phyloP scores from a whole-genome alignment of 2,329 filamentous ascomycete genomes.

The Talaromyces sp. region DNA sequence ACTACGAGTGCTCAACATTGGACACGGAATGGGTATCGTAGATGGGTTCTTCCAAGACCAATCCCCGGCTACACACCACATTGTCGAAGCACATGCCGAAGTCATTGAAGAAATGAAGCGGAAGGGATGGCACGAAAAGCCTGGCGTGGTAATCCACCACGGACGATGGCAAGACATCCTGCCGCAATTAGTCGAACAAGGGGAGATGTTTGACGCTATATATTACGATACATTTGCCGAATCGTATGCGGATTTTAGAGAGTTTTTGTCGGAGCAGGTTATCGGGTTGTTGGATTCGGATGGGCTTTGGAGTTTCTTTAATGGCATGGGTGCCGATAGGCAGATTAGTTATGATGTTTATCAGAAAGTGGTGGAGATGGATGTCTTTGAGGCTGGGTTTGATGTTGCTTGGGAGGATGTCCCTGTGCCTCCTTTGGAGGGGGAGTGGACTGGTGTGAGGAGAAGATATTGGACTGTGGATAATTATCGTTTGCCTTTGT shows the following conservation, averaged over 20 bases:
- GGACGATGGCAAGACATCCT: conserved; percentile 80
- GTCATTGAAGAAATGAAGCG: conserved; percentile 65
- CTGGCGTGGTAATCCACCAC: conserved; percentile 56
- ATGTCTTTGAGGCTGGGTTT: conserved; percentile 80
- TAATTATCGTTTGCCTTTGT: conserved; percentile 43
- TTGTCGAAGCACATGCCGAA: conserved; percentile 77
- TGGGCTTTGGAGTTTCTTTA: conserved; percentile 59
- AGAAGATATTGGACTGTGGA: conserved; percentile 86
- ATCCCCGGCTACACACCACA: conserved; percentile 67
- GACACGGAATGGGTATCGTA: conserved; percentile 87
- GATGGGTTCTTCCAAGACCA: conserved; percentile 69
- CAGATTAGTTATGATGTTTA: conserved; percentile 96
- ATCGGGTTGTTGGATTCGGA: conserved; percentile 62
- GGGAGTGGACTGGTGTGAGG: conserved; percentile 83
- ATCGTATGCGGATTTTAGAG: conserved; percentile 76
- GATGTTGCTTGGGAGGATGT: conserved; percentile 83
- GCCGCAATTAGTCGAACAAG: conserved; percentile 61
- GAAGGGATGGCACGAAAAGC: conserved; percentile 62
- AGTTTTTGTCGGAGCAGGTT: conserved; percentile 84
- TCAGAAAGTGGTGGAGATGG: conserved; percentile 83
- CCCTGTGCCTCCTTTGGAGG: conserved; percentile 65
- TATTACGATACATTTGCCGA: conserved; percentile 99
- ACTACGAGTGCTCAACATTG: conserved; percentile 73
- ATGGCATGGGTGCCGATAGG: conserved; percentile 81
- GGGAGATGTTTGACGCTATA: conserved; percentile 74